A percentile compares a stretch with the other conserved stretches of the same genome.
These are phyloP conservation scores for Cryptococcus wingfieldii DNA, from an alignment of 1,284 basidiomycete genomes.

Conservation along the genomic window DNA sequence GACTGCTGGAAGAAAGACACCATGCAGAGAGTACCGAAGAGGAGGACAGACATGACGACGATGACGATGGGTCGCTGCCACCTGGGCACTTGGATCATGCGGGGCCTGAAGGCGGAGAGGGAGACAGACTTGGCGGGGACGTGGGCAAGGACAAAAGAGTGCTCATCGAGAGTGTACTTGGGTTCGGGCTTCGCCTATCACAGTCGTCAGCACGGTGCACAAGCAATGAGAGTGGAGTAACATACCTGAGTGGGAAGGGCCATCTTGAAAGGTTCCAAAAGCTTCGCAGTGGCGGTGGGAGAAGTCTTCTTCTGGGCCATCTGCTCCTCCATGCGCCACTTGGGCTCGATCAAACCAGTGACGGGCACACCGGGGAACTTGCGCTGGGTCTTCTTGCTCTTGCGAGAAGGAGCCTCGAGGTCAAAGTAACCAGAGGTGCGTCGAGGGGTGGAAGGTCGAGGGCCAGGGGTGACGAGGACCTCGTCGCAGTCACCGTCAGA, in stretches of 20 bases:
- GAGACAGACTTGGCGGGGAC: conserved; percentile 17
- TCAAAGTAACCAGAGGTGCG: conserved; percentile 13
- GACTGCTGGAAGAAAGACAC: conserved; percentile 21
- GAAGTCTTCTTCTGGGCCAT: background rate
- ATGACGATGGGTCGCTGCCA: conserved; percentile 24
- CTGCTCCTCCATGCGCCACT: conserved; percentile 18
- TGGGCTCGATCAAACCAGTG: conserved; percentile 20
- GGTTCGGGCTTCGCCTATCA: conserved; percentile 3
- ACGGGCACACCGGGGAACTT: conserved; percentile 15
- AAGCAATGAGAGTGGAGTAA: background rate
- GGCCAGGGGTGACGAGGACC: conserved; percentile 10
- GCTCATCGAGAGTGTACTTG: conserved; percentile 15
- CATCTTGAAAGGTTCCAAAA: conserved; percentile 19
- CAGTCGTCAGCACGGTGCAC: background rate
- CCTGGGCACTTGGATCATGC: conserved; percentile 16
- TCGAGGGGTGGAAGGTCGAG: conserved; percentile 4
- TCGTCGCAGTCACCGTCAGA: conserved; percentile 12
- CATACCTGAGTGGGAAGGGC: conserved; percentile 13
- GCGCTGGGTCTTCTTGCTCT: conserved; percentile 7
- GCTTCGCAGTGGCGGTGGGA: background rate
- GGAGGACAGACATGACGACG: conserved; percentile 20
- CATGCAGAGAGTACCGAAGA: conserved; percentile 24
- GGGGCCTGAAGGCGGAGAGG: conserved; percentile 17
- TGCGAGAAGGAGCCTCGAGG: conserved; percentile 5
- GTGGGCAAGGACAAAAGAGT: conserved; percentile 22